phyloP scores from a whole-genome alignment of 495 filamentous ascomycete species.

The Penicillium robsamsonii region DNA sequence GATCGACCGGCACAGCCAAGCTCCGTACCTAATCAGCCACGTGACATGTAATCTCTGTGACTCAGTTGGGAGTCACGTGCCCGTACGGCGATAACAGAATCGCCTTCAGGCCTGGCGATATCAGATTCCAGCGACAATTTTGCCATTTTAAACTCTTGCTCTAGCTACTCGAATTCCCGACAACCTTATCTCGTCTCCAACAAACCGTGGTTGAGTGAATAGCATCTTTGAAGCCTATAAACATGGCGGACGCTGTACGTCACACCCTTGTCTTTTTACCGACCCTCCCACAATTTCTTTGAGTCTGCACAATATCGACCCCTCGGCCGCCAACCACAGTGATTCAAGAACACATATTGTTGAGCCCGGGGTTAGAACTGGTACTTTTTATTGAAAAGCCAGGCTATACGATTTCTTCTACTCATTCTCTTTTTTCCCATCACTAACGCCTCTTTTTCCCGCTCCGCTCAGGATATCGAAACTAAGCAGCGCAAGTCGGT shows the following conservation, averaged over 20 bases:
- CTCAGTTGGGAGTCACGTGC: constrained; percentile 27
- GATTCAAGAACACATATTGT: constrained; percentile 14
- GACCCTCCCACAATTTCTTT: constrained; percentile 49
- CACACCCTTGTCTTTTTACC: constrained; percentile 43
- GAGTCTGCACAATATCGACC: constrained; percentile 26
- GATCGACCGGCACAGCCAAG: constrained; percentile 10
- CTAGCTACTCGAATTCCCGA: background rate
- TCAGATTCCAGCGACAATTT: constrained; percentile 26
- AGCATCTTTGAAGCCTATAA: constrained; percentile 19
- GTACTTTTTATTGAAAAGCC: background rate
- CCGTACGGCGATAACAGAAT: constrained; percentile 37
- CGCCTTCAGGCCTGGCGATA: constrained; percentile 31
- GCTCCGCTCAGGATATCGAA: constrained; percentile 30
- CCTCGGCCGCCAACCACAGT: constrained; percentile 23
- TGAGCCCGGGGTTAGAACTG: constrained; percentile 1
- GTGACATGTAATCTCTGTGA: constrained; percentile 22
- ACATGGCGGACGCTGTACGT: constrained; percentile 55
- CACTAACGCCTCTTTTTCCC: constrained; percentile 16
- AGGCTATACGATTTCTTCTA: constrained; percentile 2
- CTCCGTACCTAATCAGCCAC: constrained; percentile 7
- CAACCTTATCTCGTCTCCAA: constrained; percentile 1
- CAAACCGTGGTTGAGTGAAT: constrained; percentile 20
- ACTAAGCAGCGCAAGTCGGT: constrained; percentile 78
- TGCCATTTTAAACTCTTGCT: constrained; percentile 16
- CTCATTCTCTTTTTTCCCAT: constrained; percentile 13